Conservation (phyloP, 371 early-diverging fungal genomes). For the Vairimorpha ceranae region DNA sequence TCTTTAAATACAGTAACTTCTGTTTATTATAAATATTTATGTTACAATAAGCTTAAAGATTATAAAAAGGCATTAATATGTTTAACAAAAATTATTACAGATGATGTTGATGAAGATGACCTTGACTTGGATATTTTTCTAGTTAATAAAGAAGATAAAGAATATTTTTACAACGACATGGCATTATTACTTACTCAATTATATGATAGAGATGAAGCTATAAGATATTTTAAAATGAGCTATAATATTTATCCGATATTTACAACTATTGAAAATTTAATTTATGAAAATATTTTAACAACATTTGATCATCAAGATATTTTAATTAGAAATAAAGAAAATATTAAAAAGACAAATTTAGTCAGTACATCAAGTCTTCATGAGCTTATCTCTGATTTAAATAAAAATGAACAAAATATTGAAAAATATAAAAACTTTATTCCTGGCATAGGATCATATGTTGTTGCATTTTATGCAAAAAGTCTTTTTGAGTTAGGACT, state of each 20-base stretch:
- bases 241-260: conserved; percentile 22
- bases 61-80: conserved; percentile 44
- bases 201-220: conserved; percentile 38
- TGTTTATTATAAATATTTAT: conserved; percentile 56
- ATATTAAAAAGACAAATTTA: background rate
- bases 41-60: conserved; percentile 54
- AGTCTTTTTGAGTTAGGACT: conserved; percentile 17
- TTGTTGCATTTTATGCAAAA: conserved; percentile 41
- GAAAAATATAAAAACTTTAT: conserved; percentile 29
- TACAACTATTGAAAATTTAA: conserved; percentile 22
- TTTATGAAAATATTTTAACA: conserved; percentile 15
- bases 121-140: conserved; percentile 36
- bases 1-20: conserved; percentile 45
- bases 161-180: conserved; percentile 47
- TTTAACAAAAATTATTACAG: conserved; percentile 29
- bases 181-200: conserved; percentile 46
- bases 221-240: conserved; percentile 27
- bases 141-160: conserved; percentile 41
- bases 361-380: background rate
- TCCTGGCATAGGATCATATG: conserved; percentile 46
- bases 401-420: background rate
- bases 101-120: conserved; percentile 14
- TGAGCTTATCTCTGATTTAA: background rate
- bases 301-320: background rate
- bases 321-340: background rate